phyloP scores from a whole-genome alignment of 257 asterid genomes.

The Jacaranda mimosifolia region DNA sequence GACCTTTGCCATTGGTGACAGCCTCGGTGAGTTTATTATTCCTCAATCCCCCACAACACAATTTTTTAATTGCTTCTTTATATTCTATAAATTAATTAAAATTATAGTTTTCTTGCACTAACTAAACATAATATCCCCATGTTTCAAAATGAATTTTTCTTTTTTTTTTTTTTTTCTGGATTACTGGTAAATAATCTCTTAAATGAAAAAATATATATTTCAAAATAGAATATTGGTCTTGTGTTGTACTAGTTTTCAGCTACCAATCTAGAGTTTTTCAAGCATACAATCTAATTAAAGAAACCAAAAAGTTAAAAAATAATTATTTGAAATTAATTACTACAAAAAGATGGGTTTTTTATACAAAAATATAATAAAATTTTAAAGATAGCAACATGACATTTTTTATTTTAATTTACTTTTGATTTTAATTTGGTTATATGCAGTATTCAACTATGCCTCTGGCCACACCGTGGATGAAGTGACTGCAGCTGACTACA shows the following conservation, averaged over 20 bases:
- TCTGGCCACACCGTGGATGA: slow-evolving; percentile 81
- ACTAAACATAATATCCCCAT: no score
- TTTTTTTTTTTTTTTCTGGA: neutral
- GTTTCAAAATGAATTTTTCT: neutral
- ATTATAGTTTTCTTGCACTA: no score
- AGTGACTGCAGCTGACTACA: slow-evolving; percentile 67
- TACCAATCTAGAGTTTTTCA: no score
- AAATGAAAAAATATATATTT: no score
- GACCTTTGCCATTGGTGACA: slow-evolving; percentile 71
- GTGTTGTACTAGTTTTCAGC: no score
- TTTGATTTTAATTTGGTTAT: neutral
- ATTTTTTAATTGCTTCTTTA: neutral
- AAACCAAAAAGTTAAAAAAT: no score
- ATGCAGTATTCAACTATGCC: slow-evolving; percentile 77
- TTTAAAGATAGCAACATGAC: neutral
- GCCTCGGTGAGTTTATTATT: slow-evolving; percentile 57
- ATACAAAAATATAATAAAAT: neutral
- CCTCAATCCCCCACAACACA: neutral
- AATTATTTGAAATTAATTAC: neutral
- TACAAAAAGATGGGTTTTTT: neutral
- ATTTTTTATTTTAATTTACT: neutral
- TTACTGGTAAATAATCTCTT: neutral
- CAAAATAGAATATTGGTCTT: no score
- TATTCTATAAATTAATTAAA: neutral
- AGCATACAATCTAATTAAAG: no score